Evolutionary conservation across 345 rosid species (phyloP), one percentile per base, ranked within the genome.

Genomic region (Eucalyptus tenuipes): DNA sequence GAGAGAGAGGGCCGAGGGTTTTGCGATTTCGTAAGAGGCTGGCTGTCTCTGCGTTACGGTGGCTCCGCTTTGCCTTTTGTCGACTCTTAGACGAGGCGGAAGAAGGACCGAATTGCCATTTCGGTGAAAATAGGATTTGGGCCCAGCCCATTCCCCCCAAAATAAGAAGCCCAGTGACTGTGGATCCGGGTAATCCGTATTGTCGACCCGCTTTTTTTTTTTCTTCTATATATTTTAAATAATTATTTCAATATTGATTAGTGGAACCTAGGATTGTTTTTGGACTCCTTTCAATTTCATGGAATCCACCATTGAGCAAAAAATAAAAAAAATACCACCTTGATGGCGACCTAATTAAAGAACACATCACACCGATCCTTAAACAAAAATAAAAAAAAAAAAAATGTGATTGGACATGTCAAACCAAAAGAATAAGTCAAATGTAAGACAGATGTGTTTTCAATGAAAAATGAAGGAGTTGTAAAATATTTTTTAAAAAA

Each of bases 351-450:
- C 1, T 1, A 1, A 12, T 29, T 24, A 27, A 59, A 29, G 68
- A 59, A 12, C 16, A 13, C 7, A 13, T 2, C 68, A 59, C 68
- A 5, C 0, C 10, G 10, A 52, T 20, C 57, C 9, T 52, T 52
- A 52, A 52, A 52, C 1, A 52, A 2, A 9, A 7, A 8, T n/a
- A n/a, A 12, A 59, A 29, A 27, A 50, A 15, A 57, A 25, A 59
- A 59, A 59, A 59, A 12, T 0, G 2, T 12, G 1, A 12, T 27
- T 29, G 11, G 29, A 24, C 5, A 24, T 2, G 1, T 55, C 3
- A 0, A 0, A 55, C 5, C 13, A 8, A 55, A 55, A 55, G 3
- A 55, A 7, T 4, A 55, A 55, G 1, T 55, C 13, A 10, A 55
- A 24, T 4, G 0, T 55, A 55, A 9, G 1, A 5, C 24, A n/a